A percentile compares a stretch with the other conserved stretches of the same genome.
Evolutionary conservation across 129 eudicot genomes (phyloP).

Genomic region (Helianthus tuberosus): DNA sequence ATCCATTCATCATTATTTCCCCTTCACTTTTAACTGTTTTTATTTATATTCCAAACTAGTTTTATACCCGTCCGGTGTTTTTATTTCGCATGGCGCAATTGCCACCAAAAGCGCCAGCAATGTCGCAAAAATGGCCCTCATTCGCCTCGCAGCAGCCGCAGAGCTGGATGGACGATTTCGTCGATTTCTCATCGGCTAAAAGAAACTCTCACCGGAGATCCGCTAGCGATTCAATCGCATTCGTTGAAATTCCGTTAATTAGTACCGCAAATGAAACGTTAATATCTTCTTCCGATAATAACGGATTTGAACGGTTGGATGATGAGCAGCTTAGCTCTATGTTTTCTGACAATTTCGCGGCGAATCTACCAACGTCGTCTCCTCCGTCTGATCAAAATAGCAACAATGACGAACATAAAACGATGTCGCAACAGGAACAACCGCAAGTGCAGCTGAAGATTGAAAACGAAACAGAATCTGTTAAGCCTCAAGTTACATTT

Average conservation of each 20-base stretch:
- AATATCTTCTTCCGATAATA: constrained; percentile 5
- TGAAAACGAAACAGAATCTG: constrained; percentile 41
- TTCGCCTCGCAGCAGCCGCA: constrained; percentile 47
- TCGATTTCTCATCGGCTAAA: constrained; percentile 61
- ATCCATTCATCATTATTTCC: background rate
- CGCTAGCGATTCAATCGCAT: constrained; percentile 75
- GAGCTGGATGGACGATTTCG: constrained; percentile 74
- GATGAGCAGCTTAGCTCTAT: constrained; percentile 77
- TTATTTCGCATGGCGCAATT: constrained; percentile 58
- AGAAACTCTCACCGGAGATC: constrained; percentile 73
- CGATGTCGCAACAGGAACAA: constrained; percentile 8
- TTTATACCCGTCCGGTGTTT: background rate
- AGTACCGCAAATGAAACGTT: background rate
- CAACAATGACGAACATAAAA: constrained; percentile 40
- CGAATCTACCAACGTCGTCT: constrained; percentile 25
- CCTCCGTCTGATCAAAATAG: constrained; percentile 60
- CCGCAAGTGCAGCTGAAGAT: constrained; percentile 32
- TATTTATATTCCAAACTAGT: background rate
- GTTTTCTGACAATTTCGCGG: constrained; percentile 63
- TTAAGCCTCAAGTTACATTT: constrained; percentile 25
- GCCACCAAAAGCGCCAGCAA: constrained; percentile 70
- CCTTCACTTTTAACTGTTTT: background rate
- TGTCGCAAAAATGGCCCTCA: constrained; percentile 78
- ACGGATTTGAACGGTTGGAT: constrained; percentile 73
- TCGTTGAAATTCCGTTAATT: constrained; percentile 48